These are phyloP conservation scores for Eustoma russellianum DNA, from an alignment of 257 asterid species.

Conservation along the genomic window DNA sequence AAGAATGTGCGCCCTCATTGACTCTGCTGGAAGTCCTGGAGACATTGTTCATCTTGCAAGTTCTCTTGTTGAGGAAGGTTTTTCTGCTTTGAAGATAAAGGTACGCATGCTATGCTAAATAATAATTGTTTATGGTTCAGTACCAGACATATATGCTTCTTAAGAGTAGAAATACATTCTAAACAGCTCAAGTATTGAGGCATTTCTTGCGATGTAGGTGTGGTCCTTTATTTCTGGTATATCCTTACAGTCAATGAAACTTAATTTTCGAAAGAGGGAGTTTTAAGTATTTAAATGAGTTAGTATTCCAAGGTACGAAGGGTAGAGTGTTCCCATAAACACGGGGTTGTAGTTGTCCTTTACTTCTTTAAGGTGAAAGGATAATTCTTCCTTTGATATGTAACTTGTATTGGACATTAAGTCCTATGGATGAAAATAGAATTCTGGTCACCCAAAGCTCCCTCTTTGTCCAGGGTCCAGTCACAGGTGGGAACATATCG, in stretches of 20 bases:
- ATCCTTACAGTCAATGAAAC: too few species aligned
- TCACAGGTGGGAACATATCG: background rate
- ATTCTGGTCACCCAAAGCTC: background rate
- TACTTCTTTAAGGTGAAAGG: too few species aligned
- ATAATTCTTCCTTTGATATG: too few species aligned
- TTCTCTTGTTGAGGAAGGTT: slow-evolving; percentile 68
- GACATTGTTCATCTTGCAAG: slow-evolving; percentile 69
- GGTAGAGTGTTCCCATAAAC: too few species aligned
- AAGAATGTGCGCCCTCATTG: slow-evolving; percentile 76
- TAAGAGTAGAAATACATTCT: background rate
- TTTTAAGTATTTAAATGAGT: too few species aligned
- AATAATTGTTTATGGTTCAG: background rate
- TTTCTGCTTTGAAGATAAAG: slow-evolving; percentile 73
- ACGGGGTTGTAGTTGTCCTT: too few species aligned
- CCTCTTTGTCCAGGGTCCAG: background rate
- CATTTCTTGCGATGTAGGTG: too few species aligned
- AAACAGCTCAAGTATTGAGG: background rate
- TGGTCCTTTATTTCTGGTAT: too few species aligned
- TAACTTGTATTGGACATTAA: too few species aligned
- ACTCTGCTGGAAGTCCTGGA: slow-evolving; percentile 57
- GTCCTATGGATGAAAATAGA: too few species aligned
- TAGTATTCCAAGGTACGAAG: too few species aligned
- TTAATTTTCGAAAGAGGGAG: too few species aligned
- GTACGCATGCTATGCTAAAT: slow-evolving; percentile 18
- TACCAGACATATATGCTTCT: background rate